Evolutionary conservation across 2,329 filamentous ascomycete species (phyloP), one percentile per base, ranked within the genome.

Genomic region (Daldinia sp.): DNA sequence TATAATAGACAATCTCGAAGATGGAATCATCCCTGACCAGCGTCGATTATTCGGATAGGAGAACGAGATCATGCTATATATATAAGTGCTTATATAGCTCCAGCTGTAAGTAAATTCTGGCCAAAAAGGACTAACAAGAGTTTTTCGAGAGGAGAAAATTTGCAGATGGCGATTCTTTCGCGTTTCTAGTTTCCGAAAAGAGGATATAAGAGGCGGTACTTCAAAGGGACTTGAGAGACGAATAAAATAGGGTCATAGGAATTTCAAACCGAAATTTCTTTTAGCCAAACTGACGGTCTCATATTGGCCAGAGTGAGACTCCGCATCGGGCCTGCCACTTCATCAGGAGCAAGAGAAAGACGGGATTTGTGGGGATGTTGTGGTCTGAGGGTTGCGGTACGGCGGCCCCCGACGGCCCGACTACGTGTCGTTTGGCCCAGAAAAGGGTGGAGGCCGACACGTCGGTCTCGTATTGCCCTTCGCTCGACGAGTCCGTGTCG

Each of bases 331-430:
- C 10, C 12, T 46, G 39, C 48, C 39, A 55, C 62, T 41, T 42
- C 20, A 12, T 59, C 18, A 33, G 9, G 44, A 57, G 48, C 7
- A n/a, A 33, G 30, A 44, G 41, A 20, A 53, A 63, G 23, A 50
- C 41, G 41, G 6, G 44, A 26, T 41, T 37, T 54, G 39, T 28
- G 50, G 23, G 33, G 33, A 44, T 18, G 6, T 48, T 15, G n/a
- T 18, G 39, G 26, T 6, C 13, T n/a, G 39, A 46, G 13, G 44
- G 35, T n/a, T 56, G 20, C 50, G 41, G 26, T 39, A 20, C 35
- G 39, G 50, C 20, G 13, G 44, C 15, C 7, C 44, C n/a, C 35
- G 26, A 37, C 46, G 46, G 46, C 46, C 46, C 35, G 26, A 28
- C 26, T 26, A 12, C 46, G n/a, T 20, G 23, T 33, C 30, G 6